These are phyloP conservation scores for Hymenoscyphus albidus DNA, from an alignment of 2,329 filamentous ascomycete species.

Conservation along the genomic window DNA sequence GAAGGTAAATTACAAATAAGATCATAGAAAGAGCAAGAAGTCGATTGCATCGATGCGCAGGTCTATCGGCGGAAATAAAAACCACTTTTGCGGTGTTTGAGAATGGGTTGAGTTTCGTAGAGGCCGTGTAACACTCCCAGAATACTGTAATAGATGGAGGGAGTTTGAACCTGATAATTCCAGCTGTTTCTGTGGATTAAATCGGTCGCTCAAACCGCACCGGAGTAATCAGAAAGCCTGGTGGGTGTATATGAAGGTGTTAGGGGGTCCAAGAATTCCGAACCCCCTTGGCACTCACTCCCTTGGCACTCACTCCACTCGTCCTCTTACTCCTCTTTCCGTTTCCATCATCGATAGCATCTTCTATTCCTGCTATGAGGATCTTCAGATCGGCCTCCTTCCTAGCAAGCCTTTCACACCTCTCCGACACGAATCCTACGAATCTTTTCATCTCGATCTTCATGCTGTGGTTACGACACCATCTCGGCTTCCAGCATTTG, in stretches of 20 bases:
- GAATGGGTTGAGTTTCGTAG: too few species aligned
- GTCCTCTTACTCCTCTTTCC: background rate
- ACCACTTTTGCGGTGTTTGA: background rate
- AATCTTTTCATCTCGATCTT: constrained; percentile 18
- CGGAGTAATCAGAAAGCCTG: too few species aligned
- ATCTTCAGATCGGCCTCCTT: background rate
- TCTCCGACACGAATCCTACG: constrained; percentile 16
- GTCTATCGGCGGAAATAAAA: background rate
- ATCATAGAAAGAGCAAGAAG: background rate
- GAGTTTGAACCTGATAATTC: background rate
- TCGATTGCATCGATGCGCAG: background rate
- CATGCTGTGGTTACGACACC: constrained; percentile 11
- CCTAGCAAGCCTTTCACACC: constrained; percentile 6
- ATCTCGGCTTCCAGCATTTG: constrained; percentile 13
- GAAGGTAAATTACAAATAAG: background rate
- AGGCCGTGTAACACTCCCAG: too few species aligned
- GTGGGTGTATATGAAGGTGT: background rate
- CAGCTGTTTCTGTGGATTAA: background rate
- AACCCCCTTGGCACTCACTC: background rate
- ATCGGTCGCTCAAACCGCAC: background rate
- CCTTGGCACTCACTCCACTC: background rate
- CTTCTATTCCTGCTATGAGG: background rate
- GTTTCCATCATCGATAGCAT: background rate
- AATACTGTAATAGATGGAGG: background rate
- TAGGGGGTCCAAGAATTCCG: background rate